A percentile compares a stretch with the other conserved stretches of the same genome.
Conservation (phyloP, 2,329 filamentous ascomycete genomes). For the Beauveria pseudobassiana region DNA sequence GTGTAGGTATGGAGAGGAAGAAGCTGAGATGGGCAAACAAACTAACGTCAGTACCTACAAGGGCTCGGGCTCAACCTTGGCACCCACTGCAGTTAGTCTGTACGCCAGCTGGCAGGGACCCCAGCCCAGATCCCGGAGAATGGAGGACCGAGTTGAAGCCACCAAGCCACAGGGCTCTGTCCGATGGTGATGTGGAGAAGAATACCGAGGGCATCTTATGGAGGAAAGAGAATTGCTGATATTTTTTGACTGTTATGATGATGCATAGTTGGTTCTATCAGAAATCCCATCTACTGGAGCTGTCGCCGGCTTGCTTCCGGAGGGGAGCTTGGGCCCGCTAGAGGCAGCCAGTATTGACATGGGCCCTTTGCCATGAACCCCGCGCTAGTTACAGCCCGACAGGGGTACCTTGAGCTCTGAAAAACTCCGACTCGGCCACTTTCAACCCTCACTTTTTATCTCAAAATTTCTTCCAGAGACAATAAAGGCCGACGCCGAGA, state of each 20-base stretch:
- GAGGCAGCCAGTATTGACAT: too few relatives aligned
- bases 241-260: neutral
- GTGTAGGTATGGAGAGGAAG: neutral
- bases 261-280: too few relatives aligned
- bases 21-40: neutral
- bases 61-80: constrained; percentile 5
- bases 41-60: constrained; percentile 1
- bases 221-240: too few relatives aligned
- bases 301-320: neutral
- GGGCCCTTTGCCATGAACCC: too few relatives aligned
- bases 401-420: too few relatives aligned
- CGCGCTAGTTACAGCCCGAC: neutral
- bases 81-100: too few relatives aligned
- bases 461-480: too few relatives aligned
- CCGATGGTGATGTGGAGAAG: neutral
- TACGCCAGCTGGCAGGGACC: neutral
- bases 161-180: too few relatives aligned
- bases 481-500: neutral
- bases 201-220: too few relatives aligned
- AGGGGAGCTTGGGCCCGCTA: neutral
- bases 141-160: neutral
- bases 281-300: too few relatives aligned
- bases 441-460: too few relatives aligned
- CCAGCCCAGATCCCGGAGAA: neutral
- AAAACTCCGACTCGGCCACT: too few relatives aligned